phyloP scores from a whole-genome alignment of 73 alveolate genomes.

The Loxodes magnus region DNA sequence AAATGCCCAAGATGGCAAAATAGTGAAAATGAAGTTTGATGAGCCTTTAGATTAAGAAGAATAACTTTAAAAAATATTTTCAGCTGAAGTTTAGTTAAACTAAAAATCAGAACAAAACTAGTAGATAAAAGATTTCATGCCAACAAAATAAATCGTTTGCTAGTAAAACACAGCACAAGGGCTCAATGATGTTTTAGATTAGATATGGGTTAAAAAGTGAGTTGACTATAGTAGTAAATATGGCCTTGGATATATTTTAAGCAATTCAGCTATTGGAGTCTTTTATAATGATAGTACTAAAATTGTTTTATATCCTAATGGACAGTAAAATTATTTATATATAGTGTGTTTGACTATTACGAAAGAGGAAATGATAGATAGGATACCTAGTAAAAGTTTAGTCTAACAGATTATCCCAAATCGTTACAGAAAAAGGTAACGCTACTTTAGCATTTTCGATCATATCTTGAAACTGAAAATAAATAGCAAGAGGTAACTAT shows the following conservation, averaged over 20 bases:
- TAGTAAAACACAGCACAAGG: not conserved
- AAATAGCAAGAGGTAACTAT: constrained; percentile 2
- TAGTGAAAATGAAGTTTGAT: constrained; percentile 7
- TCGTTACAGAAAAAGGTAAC: constrained; percentile 44
- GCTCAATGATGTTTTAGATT: constrained; percentile 18
- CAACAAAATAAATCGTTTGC: not conserved
- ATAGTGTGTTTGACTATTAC: constrained; percentile 36
- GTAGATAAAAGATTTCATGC: not conserved
- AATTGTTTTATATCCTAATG: constrained; percentile 64
- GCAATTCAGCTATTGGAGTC: constrained; percentile 73
- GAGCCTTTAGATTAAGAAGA: constrained; percentile 14
- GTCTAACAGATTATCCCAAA: constrained; percentile 30
- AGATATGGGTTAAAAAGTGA: constrained; percentile 72
- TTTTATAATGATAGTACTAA: constrained; percentile 70
- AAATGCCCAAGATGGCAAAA: constrained; percentile 15
- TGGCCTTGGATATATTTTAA: constrained; percentile 72
- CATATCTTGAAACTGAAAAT: constrained; percentile 37
- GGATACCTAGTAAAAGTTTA: constrained; percentile 16
- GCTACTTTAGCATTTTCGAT: constrained; percentile 41
- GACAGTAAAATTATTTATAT: constrained; percentile 21
- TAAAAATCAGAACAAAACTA: not conserved
- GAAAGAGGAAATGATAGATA: constrained; percentile 48
- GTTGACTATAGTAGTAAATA: constrained; percentile 76
- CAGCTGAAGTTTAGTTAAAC: constrained; percentile 2
- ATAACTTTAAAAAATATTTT: not conserved